Evolutionary conservation across 1,284 basidiomycete genomes (phyloP).

Genomic region (Cronartium quercuum): DNA sequence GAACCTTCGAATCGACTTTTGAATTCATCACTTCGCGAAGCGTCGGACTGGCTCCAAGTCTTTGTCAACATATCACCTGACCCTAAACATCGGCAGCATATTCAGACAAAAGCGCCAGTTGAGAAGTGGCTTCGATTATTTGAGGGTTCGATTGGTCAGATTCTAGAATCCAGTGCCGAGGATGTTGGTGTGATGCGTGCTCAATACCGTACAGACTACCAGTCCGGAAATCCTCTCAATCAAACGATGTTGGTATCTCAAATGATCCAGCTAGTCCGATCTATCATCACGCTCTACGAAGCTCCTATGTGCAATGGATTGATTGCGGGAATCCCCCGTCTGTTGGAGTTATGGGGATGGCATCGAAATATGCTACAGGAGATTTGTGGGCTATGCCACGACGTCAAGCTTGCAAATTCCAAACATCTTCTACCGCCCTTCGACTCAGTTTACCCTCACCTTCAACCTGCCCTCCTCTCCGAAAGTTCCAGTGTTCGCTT

Average conservation of each 20-base stretch:
- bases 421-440: slow-evolving; percentile 5
- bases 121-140: background rate
- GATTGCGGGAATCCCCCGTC: slow-evolving; percentile 9
- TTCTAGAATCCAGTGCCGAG: background rate
- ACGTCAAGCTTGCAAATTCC: background rate
- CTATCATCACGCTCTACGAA: background rate
- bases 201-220: slow-evolving; percentile 29
- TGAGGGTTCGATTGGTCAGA: background rate
- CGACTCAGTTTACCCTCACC: slow-evolving; percentile 23
- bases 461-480: slow-evolving; percentile 47
- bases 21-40: background rate
- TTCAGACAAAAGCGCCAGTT: background rate
- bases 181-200: background rate
- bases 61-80: slow-evolving; percentile 1
- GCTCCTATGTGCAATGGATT: background rate
- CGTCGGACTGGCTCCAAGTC: background rate
- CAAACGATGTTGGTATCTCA: slow-evolving; percentile 20
- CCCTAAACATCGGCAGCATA: background rate
- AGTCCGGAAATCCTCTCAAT: slow-evolving; percentile 15
- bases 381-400: slow-evolving; percentile 13
- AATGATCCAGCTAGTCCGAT: background rate
- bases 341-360: slow-evolving; percentile 36
- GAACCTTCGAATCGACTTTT: background rate
- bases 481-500: slow-evolving; percentile 52
- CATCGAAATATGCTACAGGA: slow-evolving; percentile 20